Conservation (phyloP, 1,284 basidiomycete species). For the Cryptococcus jaspeensis region DNA sequence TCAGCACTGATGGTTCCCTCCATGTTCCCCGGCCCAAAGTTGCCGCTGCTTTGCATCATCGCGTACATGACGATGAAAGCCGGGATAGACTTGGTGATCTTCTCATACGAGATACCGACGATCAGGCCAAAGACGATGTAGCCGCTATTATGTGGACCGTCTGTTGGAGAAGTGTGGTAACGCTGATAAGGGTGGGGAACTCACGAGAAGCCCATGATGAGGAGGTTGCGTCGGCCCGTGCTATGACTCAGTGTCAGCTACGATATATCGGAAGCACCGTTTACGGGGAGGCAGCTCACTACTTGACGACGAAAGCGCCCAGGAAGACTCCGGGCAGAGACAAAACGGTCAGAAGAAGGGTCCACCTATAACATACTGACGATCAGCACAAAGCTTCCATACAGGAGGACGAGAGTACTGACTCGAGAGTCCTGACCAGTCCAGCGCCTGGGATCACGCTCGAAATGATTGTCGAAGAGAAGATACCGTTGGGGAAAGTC, state of each 20-base stretch:
- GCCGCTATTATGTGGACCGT: slow-evolving; percentile 47
- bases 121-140: slow-evolving; percentile 70
- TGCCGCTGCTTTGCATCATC: slow-evolving; percentile 55
- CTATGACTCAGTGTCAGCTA: slow-evolving; percentile 2
- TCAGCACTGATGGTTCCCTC: slow-evolving; percentile 60
- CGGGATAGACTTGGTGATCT: slow-evolving; percentile 64
- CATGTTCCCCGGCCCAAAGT: slow-evolving; percentile 72
- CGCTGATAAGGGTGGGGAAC: not conserved
- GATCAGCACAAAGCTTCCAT: not conserved
- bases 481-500: slow-evolving; percentile 67
- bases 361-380: slow-evolving; percentile 63
- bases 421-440: slow-evolving; percentile 56
- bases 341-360: slow-evolving; percentile 65
- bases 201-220: slow-evolving; percentile 66
- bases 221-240: slow-evolving; percentile 41
- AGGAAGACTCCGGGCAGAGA: slow-evolving; percentile 65
- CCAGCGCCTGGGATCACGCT: slow-evolving; percentile 58
- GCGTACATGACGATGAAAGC: slow-evolving; percentile 24
- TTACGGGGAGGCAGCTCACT: slow-evolving; percentile 44
- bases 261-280: slow-evolving; percentile 2
- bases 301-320: slow-evolving; percentile 65
- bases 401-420: slow-evolving; percentile 3
- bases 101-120: slow-evolving; percentile 65
- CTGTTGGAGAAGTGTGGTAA: not conserved
- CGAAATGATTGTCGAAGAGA: slow-evolving; percentile 63